phyloP scores from a whole-genome alignment of 345 rosid species.

The Gossypium thurberi region DNA sequence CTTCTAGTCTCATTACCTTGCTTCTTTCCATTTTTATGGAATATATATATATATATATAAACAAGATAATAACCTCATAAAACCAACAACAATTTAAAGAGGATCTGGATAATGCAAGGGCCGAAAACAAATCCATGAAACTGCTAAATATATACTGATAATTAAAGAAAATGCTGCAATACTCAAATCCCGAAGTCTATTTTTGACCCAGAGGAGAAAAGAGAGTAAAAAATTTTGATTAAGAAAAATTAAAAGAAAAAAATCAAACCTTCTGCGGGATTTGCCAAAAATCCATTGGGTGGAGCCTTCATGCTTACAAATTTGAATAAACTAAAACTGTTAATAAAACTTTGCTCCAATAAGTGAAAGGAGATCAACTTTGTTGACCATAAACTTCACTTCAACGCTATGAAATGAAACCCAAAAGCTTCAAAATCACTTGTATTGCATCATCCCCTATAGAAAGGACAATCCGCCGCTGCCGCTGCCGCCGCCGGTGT shows the following conservation, averaged over 20 bases:
- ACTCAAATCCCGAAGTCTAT: background rate
- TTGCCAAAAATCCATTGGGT: slow-evolving; percentile 65
- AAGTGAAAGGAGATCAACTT: background rate
- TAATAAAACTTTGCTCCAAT: background rate
- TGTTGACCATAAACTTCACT: slow-evolving; percentile 11
- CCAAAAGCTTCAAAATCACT: background rate
- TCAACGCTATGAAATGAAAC: background rate
- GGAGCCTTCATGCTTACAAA: slow-evolving; percentile 76
- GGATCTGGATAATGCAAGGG: background rate
- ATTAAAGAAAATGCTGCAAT: background rate
- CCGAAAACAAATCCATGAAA: background rate
- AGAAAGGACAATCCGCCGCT: background rate
- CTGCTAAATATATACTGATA: background rate
- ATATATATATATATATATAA: background rate
- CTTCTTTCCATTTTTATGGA: slow-evolving; percentile 2
- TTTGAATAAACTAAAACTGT: background rate
- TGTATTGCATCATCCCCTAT: too few species aligned
- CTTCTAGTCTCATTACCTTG: background rate
- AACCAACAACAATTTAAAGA: slow-evolving; percentile 1
- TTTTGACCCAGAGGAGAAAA: background rate
- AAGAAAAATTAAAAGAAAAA: background rate
- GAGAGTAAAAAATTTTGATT: background rate
- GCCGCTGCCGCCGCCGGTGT: background rate
- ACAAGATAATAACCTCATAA: background rate
- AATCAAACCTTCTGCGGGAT: slow-evolving; percentile 61